These are phyloP conservation scores for Neoscytalidium dimidiatum DNA, from an alignment of 2,329 filamentous ascomycete genomes.

Conservation along the genomic window DNA sequence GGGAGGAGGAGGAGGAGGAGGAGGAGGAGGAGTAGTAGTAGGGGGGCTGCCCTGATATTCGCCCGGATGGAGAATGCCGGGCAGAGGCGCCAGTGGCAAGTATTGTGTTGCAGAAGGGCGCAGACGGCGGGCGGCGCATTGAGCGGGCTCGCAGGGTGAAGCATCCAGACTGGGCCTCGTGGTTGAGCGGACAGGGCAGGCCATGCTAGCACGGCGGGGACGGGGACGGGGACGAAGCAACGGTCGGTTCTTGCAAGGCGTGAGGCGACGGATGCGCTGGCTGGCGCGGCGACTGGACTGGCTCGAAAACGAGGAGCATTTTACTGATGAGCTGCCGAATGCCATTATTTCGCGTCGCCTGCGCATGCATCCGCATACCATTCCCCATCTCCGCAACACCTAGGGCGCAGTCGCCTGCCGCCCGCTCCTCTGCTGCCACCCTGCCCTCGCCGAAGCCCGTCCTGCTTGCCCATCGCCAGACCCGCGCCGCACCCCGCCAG, in stretches of 20 bases:
- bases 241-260: neutral
- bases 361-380: neutral
- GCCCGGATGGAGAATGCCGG: neutral
- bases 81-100: neutral
- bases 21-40: neutral
- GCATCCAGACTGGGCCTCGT: neutral
- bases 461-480: neutral
- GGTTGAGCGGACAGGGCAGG: neutral
- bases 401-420: neutral
- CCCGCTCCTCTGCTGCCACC: neutral
- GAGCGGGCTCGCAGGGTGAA: neutral
- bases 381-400: neutral
- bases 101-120: neutral
- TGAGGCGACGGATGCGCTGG: slow-evolving; percentile 15
- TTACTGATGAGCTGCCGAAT: neutral
- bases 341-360: slow-evolving; percentile 8
- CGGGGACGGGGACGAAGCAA: neutral
- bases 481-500: neutral
- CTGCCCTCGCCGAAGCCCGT: neutral
- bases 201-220: neutral
- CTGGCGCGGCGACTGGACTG: neutral
- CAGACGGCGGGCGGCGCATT: neutral
- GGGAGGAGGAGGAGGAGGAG: neutral
- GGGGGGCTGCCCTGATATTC: neutral
- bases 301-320: slow-evolving; percentile 7